These are phyloP conservation scores for Fraxinus nigra DNA, from an alignment of 305 asterid species.

Conservation along the genomic window DNA sequence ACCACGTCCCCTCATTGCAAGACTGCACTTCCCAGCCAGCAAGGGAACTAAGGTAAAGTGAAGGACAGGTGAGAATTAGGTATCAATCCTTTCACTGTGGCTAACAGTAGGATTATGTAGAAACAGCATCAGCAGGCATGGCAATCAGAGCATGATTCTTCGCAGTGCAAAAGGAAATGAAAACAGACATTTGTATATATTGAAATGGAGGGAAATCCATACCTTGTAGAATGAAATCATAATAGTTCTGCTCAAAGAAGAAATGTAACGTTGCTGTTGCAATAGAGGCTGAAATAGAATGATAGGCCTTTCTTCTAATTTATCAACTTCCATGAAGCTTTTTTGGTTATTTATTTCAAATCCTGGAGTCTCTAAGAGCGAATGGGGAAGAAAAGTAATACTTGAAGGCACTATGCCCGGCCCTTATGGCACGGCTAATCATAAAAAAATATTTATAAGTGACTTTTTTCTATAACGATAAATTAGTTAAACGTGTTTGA, in stretches of 20 bases:
- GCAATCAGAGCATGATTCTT: background rate
- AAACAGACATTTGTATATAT: background rate
- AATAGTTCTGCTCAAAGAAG: conserved; percentile 1
- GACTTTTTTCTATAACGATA: background rate
- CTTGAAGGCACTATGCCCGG: background rate
- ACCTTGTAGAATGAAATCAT: conserved; percentile 1
- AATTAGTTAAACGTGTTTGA: background rate
- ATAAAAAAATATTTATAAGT: background rate
- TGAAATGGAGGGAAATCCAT: background rate
- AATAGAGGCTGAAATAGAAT: background rate
- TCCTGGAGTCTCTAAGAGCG: background rate
- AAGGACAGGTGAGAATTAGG: conserved; percentile 43
- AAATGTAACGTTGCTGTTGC: background rate
- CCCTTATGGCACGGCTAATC: background rate
- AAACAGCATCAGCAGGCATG: background rate
- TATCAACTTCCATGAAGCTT: background rate
- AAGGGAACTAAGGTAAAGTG: conserved; percentile 56
- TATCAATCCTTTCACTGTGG: background rate
- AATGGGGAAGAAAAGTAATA: background rate
- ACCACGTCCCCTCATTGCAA: conserved; percentile 85
- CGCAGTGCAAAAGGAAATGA: background rate
- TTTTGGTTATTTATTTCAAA: background rate
- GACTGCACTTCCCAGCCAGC: conserved; percentile 93
- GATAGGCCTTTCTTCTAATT: background rate
- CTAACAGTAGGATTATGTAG: background rate